Base-by-base conservation (phyloP, 306 rosid species). In the Alnus glutinosa region DNA sequence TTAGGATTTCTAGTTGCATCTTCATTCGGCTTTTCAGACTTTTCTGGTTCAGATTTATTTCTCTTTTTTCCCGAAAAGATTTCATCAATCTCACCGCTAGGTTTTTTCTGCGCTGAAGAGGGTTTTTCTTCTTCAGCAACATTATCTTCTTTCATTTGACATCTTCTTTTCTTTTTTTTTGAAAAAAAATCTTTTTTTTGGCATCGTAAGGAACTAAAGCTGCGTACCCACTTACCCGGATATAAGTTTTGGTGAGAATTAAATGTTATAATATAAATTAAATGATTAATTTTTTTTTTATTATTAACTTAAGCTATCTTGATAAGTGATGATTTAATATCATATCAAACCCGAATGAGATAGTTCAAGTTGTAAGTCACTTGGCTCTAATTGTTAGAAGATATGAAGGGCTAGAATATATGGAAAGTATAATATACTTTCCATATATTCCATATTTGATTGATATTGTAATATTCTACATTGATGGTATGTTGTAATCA, bases 1-100 rank as follows among this genome's bases (percentile, higher is more conserved):
- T 48, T 67, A 0, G 70, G 37, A 54, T 49, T 93, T 50, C 59
- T 79, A 34, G 7, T 75, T 15, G 30, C 84, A 57, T 69, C 84
- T 50, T 18, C 83, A n/a, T 36, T 78, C 30, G 37, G 49, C 42
- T 82, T 85, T 58, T 75, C 74, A 4, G 71, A 47, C 72, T 75
- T 79, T 11, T 19, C 67, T 1, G 28, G 49, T 16, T 87, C 79
- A 0, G 76, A 30, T 18, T 88, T 91, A 87, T 88, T 91, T 83
- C 91, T 90, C 81, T 89, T 91, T 55, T 84, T 85, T 30, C 86
- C 83, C 1, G 91, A 85, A 14, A 91, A 93, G 39, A 93, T 93
- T 71, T 90, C 93, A 81, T 93, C 98, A 15, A 93, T 93, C 83
- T 87, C 97, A 71, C 75, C 84, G 2, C 2, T 70, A 0, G 64